Conservation (phyloP, 2,329 filamentous ascomycete genomes). For the Neofusicoccum parvum region DNA sequence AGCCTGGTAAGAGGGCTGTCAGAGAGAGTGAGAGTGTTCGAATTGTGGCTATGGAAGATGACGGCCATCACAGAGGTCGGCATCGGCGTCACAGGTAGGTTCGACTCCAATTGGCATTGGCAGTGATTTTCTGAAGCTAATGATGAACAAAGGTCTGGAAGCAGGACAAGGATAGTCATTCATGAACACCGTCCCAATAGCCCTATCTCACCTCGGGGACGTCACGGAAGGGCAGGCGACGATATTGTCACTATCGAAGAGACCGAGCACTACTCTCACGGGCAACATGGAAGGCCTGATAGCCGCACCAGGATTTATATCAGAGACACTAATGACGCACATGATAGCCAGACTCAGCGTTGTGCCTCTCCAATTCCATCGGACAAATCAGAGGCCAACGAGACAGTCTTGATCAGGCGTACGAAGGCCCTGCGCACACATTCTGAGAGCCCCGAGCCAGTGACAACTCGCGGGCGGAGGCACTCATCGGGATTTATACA, state of each 20-base stretch:
- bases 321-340: slow-evolving; percentile 24
- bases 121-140: background rate
- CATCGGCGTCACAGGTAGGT: slow-evolving; percentile 29
- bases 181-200: background rate
- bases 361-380: no score
- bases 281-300: slow-evolving; percentile 28
- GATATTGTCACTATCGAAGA: slow-evolving; percentile 26
- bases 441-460: background rate
- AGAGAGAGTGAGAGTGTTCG: slow-evolving; percentile 22
- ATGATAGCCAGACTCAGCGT: background rate
- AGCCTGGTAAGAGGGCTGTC: slow-evolving; percentile 11
- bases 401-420: slow-evolving; percentile 18
- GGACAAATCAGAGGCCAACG: background rate
- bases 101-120: no score
- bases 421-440: background rate
- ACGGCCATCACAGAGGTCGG: slow-evolving; percentile 29
- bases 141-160: slow-evolving; percentile 17
- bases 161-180: slow-evolving; percentile 10
- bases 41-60: slow-evolving; percentile 25
- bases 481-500: slow-evolving; percentile 1
- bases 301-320: slow-evolving; percentile 29
- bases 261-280: slow-evolving; percentile 26
- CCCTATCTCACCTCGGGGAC: slow-evolving; percentile 25
- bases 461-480: background rate
- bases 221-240: slow-evolving; percentile 28